phyloP scores from a whole-genome alignment of 176 grass and related monocot genomes.

The Pharus latifolius region DNA sequence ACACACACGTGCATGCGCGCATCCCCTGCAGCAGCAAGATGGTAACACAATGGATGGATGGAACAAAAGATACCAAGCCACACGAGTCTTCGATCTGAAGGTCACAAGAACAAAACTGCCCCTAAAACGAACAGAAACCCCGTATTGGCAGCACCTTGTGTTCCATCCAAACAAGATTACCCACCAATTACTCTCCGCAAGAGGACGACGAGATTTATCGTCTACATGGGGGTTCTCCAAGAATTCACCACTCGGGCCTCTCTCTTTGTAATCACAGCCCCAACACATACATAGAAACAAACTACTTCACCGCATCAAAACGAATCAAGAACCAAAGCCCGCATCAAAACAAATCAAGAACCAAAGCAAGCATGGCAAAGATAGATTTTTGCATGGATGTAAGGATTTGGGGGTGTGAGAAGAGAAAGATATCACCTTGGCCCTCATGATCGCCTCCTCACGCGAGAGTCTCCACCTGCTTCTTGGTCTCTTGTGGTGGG shows the following conservation, averaged over 20 bases:
- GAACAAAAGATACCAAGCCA: conserved; percentile 23
- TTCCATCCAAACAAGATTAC: background rate
- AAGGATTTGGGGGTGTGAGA: no score
- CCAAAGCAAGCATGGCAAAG: background rate
- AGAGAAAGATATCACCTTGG: conserved; percentile 30
- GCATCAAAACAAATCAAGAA: no score
- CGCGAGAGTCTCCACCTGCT: background rate
- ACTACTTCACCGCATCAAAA: background rate
- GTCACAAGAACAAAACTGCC: background rate
- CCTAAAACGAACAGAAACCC: background rate
- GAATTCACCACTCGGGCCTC: conserved; percentile 34
- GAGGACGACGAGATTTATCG: conserved; percentile 4
- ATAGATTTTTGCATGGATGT: background rate
- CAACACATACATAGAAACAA: background rate
- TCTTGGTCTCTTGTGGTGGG: background rate
- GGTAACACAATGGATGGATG: background rate
- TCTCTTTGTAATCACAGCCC: conserved; percentile 48
- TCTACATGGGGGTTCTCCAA: background rate
- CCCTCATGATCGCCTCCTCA: conserved; percentile 46
- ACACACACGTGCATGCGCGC: background rate
- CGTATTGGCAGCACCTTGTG: conserved; percentile 17
- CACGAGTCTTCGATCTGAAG: background rate
- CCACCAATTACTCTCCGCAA: background rate
- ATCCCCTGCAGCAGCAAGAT: background rate
- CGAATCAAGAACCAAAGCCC: no score